A percentile compares a stretch with the other conserved stretches of the same genome.
phyloP scores from a whole-genome alignment of 345 rosid species.

The Cochlearia excelsa region DNA sequence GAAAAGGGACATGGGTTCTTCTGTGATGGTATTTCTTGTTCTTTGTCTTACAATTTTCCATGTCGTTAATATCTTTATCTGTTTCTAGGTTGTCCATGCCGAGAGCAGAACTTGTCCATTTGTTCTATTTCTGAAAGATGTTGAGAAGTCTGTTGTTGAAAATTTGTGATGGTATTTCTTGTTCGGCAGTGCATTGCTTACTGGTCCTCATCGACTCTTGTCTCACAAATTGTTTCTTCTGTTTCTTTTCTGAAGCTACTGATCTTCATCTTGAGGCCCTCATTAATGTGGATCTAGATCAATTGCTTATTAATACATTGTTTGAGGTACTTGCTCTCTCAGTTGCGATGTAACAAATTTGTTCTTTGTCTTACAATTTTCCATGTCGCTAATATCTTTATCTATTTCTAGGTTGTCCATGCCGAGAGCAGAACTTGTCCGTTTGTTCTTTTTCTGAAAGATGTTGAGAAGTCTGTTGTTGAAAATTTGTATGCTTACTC shows the following conservation, averaged over 20 bases:
- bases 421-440: constrained; percentile 73
- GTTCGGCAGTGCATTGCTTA: constrained; percentile 19
- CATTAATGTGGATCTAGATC: constrained; percentile 51
- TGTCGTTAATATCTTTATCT: constrained; percentile 15
- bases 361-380: not conserved
- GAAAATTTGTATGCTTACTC: constrained; percentile 64
- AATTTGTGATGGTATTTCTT: constrained; percentile 68
- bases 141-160: constrained; percentile 80
- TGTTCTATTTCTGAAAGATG: constrained; percentile 88
- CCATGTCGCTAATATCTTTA: constrained; percentile 16
- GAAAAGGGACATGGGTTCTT: constrained; percentile 74
- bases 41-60: constrained; percentile 2
- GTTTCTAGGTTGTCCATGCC: constrained; percentile 53
- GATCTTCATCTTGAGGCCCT: constrained; percentile 65
- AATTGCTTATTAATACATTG: constrained; percentile 60
- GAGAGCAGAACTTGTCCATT: constrained; percentile 81
- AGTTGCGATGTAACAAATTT: constrained; percentile 18
- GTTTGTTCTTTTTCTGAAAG: constrained; percentile 87
- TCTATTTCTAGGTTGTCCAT: constrained; percentile 54
- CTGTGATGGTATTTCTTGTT: constrained; percentile 55
- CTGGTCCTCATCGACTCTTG: constrained; percentile 25
- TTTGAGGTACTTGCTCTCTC: constrained; percentile 65
- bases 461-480: constrained; percentile 79
- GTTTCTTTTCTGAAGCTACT: constrained; percentile 43
- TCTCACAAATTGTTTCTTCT: constrained; percentile 18